Evolutionary conservation across 169 alveolate genomes (phyloP).

Genomic region (Babesia bovis): DNA sequence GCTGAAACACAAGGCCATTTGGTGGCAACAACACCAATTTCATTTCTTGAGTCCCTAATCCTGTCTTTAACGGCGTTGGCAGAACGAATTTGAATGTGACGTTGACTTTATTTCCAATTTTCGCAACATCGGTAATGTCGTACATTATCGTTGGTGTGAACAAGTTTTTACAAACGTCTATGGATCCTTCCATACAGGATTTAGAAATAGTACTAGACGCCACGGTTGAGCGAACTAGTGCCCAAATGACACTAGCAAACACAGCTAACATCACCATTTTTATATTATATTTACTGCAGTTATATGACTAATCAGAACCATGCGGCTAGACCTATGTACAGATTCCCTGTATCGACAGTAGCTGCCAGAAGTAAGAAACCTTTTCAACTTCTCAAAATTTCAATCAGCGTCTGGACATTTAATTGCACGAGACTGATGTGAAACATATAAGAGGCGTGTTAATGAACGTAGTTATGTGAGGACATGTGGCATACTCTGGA

Average conservation of each 20-base stretch:
- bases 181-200: not conserved
- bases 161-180: not conserved
- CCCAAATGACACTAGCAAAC: not conserved
- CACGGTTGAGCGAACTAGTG: not conserved
- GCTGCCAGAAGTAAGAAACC: too few relatives aligned
- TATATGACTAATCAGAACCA: too few relatives aligned
- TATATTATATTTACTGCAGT: too few relatives aligned
- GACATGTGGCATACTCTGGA: too few relatives aligned
- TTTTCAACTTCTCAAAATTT: too few relatives aligned
- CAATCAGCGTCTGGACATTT: too few relatives aligned
- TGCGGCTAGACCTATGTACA: too few relatives aligned
- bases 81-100: not conserved
- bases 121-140: not conserved
- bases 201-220: not conserved
- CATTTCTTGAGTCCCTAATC: not conserved
- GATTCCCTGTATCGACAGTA: too few relatives aligned
- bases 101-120: not conserved
- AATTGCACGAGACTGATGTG: too few relatives aligned
- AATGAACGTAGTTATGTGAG: too few relatives aligned
- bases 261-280: not conserved
- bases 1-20: not conserved
- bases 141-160: not conserved
- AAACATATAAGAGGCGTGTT: too few relatives aligned
- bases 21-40: conserved; percentile 1
- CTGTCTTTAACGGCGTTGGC: not conserved